Evolutionary conservation across 1,284 basidiomycete species (phyloP), one percentile per base, ranked within the genome.

Genomic region (Puccinia coronata): DNA sequence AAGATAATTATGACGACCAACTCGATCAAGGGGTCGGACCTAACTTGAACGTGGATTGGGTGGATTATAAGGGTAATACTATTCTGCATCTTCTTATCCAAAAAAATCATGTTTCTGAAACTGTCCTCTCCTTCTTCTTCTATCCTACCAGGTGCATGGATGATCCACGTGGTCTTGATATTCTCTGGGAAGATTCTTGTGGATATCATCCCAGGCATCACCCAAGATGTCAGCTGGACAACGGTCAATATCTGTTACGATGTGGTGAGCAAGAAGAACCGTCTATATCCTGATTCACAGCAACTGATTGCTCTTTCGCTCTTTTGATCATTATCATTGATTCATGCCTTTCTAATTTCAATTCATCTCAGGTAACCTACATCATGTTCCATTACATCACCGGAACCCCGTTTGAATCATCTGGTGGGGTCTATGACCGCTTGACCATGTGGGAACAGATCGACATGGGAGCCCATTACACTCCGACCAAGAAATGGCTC

Each of bases 371-470:
- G 96, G 87, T 96, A 36, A 93, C 96, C 18, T 99, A 96, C 88
- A 89, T 98, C 83, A 97, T 99, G 93, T 99, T 99, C 88, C 96
- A 99, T 87, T 95, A 93, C 89, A 95, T 97, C 79, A 98, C 95
- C 16, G 96, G 96, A 70, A 94, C 97, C 47, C 96, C 97, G 2
- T 99, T 99, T 86, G 93, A 96, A 85, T 92, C 91, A 12, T 95
- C 86, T 83, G 92, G 92, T 18, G 97, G 97, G 59, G 96, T 94
- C 6, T 99, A 97, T 87, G 96, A 99, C 86, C 94, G 98, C 84
- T 89, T 99, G 70, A 99, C 97, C 0, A 88, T 99, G 36, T 99
- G 96, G 96, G 96, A 99, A 86, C 96, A 99, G 89, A 99, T 99
- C 82, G 96, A 99, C 87, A 92, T 94, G 82, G 96, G 96, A 55